Conservation (phyloP, 768 basidiomycete species). For the Russula lepida region DNA sequence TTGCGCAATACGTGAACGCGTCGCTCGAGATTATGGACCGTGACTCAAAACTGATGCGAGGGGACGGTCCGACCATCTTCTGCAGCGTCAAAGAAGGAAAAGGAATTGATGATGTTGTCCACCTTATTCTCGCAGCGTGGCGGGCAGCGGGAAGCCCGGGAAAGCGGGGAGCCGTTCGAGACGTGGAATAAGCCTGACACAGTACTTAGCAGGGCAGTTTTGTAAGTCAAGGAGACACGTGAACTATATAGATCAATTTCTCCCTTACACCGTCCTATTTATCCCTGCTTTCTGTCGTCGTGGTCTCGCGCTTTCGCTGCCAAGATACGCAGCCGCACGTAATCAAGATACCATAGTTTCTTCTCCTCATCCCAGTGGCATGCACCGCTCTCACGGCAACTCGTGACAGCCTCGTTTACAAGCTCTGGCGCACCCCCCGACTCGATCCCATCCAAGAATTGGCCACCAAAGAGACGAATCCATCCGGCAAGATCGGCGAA, state of each 20-base stretch:
- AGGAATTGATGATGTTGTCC: constrained; percentile 75
- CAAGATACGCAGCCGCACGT: constrained; percentile 14
- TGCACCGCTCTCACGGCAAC: constrained; percentile 2
- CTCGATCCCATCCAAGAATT: constrained; percentile 9
- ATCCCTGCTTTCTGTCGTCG: background rate
- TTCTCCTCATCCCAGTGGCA: constrained; percentile 8
- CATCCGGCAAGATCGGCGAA: constrained; percentile 11
- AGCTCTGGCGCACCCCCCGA: constrained; percentile 5
- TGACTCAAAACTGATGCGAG: constrained; percentile 90
- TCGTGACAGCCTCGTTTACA: constrained; percentile 7
- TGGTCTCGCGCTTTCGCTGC: background rate
- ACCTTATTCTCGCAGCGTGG: constrained; percentile 86
- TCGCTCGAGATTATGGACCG: constrained; percentile 92
- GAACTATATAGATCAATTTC: background rate
- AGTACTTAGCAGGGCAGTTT: background rate
- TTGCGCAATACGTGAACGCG: constrained; percentile 87
- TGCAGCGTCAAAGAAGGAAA: constrained; percentile 69
- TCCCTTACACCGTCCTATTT: background rate
- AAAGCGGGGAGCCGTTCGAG: constrained; percentile 31
- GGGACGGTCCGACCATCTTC: constrained; percentile 89
- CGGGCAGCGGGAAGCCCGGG: constrained; percentile 70
- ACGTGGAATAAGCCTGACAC: background rate
- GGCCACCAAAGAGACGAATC: constrained; percentile 12
- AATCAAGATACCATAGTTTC: constrained; percentile 11
- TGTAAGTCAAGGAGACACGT: background rate